Base-by-base conservation (phyloP, 257 asterid genomes). In the Linderniella brevidens region DNA sequence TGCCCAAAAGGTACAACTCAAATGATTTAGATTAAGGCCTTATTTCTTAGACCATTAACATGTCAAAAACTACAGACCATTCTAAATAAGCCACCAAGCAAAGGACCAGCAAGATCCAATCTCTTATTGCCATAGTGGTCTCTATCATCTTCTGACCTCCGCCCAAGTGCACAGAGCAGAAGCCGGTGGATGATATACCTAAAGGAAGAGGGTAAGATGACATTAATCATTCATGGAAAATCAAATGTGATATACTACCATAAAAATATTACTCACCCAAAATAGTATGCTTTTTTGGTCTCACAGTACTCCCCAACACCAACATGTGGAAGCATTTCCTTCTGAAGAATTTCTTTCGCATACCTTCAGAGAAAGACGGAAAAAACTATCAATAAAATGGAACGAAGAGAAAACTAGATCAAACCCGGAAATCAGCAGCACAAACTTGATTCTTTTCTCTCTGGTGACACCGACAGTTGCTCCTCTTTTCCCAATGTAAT, bases 251-350 rank as follows among this genome's bases (percentile, higher is more conserved):
- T 32, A 36, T 16, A 56, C 19, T 41, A 13, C 37, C 11, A 64
- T 14, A 16, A 49, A 12, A 41, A 53, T 44, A 48, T 41, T 11
- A 39, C 82, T 52, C 62, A 84, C 98, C 98, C 95, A 64, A 80
- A 88, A 70, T 76, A 88, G 61, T 84, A 88, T 43, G 95, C 98
- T 62, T 88, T 88, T 73, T 78, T 88, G 9, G 98, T 88, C 73
- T 84, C 95, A 53, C 98, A 88, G 54, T 68, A 73, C 58, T 88
- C 98, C 42, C 85, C 90, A 49, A 84, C 73, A 8, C 98, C 98
- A 64, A 88, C 98, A 64, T 88, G 98, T 57, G 95, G 98, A 66
- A 88, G 98, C 95, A 88, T 84, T 70, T 88, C 95, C 64, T 78
- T 88, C 58, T 88, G 94, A 56, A 88, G 95, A 54, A 88, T 88